Evolutionary conservation across 1,284 basidiomycete genomes (phyloP).

Genomic region (Mycosarcoma mackinlayi): DNA sequence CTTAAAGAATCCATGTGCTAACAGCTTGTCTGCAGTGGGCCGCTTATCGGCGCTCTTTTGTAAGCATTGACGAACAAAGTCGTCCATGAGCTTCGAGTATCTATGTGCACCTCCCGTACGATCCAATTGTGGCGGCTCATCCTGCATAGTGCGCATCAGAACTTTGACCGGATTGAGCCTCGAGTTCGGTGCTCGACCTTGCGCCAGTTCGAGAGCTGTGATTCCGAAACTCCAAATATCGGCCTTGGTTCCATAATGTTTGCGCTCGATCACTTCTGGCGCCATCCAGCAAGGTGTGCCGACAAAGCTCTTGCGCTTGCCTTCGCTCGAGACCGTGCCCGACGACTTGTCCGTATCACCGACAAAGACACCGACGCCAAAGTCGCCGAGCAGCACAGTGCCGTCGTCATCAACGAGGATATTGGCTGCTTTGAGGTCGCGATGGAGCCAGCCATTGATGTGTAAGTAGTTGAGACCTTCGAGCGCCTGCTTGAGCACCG

Average conservation of each 20-base stretch:
- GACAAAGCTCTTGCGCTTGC: constrained; percentile 82
- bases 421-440: constrained; percentile 87
- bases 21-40: constrained; percentile 80
- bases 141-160: constrained; percentile 74
- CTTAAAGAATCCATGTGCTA: constrained; percentile 83
- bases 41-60: constrained; percentile 82
- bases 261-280: constrained; percentile 85
- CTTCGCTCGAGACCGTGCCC: constrained; percentile 65
- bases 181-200: constrained; percentile 83
- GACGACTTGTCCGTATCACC: constrained; percentile 70
- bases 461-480: constrained; percentile 88
- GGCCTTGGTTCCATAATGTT: constrained; percentile 81
- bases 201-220: constrained; percentile 82
- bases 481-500: constrained; percentile 83
- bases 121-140: constrained; percentile 75
- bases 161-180: constrained; percentile 80
- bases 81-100: constrained; percentile 83
- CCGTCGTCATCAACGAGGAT: constrained; percentile 75
- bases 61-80: constrained; percentile 82
- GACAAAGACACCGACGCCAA: constrained; percentile 85
- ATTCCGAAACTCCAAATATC: constrained; percentile 94
- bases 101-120: constrained; percentile 78
- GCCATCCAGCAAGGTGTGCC: constrained; percentile 96
- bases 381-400: constrained; percentile 86
- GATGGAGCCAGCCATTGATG: constrained; percentile 85